Percentiles rank a stretch among this genome's conserved stretches.
Conservation (phyloP, 2,329 filamentous ascomycete species). For the Coniochaeta sp. region DNA sequence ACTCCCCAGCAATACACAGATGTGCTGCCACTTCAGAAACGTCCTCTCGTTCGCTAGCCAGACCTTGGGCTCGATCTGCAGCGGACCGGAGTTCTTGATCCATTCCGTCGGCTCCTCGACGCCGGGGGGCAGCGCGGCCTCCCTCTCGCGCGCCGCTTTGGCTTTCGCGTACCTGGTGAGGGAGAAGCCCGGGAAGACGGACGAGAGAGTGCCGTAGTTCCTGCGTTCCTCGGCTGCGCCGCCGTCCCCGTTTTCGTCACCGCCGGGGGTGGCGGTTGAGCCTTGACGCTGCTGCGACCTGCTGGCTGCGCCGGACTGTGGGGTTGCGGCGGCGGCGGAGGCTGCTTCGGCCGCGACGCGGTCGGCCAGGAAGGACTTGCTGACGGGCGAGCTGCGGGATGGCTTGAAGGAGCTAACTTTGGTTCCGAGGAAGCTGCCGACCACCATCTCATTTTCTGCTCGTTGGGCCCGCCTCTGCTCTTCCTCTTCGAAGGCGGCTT, state of each 20-base stretch:
- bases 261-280: conserved; percentile 6
- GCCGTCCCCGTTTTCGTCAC: conserved; percentile 9
- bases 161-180: conserved; percentile 66
- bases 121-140: conserved; percentile 65
- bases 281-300: conserved; percentile 5
- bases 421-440: conserved; percentile 76
- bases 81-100: conserved; percentile 90
- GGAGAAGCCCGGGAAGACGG: conserved; percentile 76
- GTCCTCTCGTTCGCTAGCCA: conserved; percentile 98
- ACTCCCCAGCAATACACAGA: conserved; percentile 78
- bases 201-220: conserved; percentile 53
- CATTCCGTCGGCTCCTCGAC: conserved; percentile 79
- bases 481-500: conserved; percentile 84
- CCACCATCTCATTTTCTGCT: conserved; percentile 80
- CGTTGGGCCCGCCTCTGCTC: conserved; percentile 74
- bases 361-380: conserved; percentile 57
- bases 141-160: conserved; percentile 37
- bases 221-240: conserved; percentile 12
- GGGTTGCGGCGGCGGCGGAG: conserved; percentile 17
- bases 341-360: conserved; percentile 38
- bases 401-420: conserved; percentile 43
- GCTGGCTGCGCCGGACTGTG: not conserved
- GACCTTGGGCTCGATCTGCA: conserved; percentile 94
- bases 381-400: conserved; percentile 58
- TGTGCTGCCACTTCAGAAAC: conserved; percentile 98